Evolutionary conservation across 805 yeast species (phyloP).

Genomic region (Spathaspora gorwiae): DNA sequence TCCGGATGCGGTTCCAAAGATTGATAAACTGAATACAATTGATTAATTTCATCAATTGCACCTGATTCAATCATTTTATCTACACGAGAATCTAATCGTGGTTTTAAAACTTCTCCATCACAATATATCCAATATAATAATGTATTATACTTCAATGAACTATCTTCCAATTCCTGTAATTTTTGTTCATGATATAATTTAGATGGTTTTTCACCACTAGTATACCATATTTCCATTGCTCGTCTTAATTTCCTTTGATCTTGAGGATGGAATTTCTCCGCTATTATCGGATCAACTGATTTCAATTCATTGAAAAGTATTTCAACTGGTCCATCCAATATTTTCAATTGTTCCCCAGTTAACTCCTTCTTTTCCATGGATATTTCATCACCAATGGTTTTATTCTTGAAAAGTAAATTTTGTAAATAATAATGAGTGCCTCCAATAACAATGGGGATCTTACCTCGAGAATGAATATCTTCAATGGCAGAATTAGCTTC

Average conservation of each 20-base stretch:
- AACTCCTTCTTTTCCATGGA: conserved; percentile 21
- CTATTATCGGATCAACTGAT: conserved; percentile 63
- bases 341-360: conserved; percentile 22
- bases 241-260: conserved; percentile 75
- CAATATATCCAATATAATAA: conserved; percentile 82
- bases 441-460: conserved; percentile 85
- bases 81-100: conserved; percentile 71
- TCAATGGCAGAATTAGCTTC: conserved; percentile 65
- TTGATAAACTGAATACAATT: conserved; percentile 47
- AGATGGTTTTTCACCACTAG: conserved; percentile 66
- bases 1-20: conserved; percentile 36
- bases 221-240: conserved; percentile 73
- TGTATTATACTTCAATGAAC: conserved; percentile 54
- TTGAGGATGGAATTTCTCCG: conserved; percentile 85
- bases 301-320: conserved; percentile 44
- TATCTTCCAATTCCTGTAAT: conserved; percentile 34
- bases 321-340: conserved; percentile 56
- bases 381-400: conserved; percentile 42
- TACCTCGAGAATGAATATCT: conserved; percentile 62
- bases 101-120: conserved; percentile 50
- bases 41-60: conserved; percentile 63
- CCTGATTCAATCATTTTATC: conserved; percentile 77
- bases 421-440: conserved; percentile 95
- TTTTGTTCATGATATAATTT: conserved; percentile 64
- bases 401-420: conserved; percentile 66